Conservation (phyloP, 1,284 basidiomycete genomes). For the Termitomyces sp. region DNA sequence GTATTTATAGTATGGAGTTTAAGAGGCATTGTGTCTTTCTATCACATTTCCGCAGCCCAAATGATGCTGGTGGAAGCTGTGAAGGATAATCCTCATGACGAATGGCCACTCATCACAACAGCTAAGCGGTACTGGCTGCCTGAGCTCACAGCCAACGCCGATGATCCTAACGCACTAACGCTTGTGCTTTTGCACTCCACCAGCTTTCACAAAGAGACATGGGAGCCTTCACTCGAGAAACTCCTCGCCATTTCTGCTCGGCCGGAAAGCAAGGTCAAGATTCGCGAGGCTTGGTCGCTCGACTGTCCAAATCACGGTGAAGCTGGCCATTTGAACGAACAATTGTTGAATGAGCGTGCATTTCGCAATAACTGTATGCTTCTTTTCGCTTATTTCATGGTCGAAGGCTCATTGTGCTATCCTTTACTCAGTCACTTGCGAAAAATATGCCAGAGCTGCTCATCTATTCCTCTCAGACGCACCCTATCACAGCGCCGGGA, state of each 20-base stretch:
- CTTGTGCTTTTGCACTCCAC: conserved; percentile 57
- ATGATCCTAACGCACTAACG: conserved; percentile 40
- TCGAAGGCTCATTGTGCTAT: background rate
- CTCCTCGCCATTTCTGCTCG: conserved; percentile 30
- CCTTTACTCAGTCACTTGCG: conserved; percentile 45
- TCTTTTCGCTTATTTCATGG: background rate
- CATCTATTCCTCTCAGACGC: conserved; percentile 47
- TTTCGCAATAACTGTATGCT: conserved; percentile 40
- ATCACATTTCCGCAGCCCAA: background rate
- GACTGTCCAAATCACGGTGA: conserved; percentile 53
- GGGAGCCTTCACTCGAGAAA: conserved; percentile 50
- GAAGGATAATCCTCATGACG: conserved; percentile 25
- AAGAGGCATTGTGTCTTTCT: background rate
- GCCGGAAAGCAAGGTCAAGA: conserved; percentile 24
- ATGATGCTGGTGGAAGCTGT: conserved; percentile 31
- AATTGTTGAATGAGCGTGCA: conserved; percentile 31
- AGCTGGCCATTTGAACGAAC: conserved; percentile 37
- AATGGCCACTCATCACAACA: conserved; percentile 44
- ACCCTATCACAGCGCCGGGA: conserved; percentile 28
- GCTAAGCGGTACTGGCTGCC: conserved; percentile 54
- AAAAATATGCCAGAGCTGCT: conserved; percentile 49
- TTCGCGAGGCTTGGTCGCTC: conserved; percentile 47
- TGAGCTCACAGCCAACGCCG: conserved; percentile 28
- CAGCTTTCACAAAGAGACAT: conserved; percentile 64
- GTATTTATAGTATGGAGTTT: background rate